phyloP scores from a whole-genome alignment of 108 stramenopile species.

The Fistulifera solaris region DNA sequence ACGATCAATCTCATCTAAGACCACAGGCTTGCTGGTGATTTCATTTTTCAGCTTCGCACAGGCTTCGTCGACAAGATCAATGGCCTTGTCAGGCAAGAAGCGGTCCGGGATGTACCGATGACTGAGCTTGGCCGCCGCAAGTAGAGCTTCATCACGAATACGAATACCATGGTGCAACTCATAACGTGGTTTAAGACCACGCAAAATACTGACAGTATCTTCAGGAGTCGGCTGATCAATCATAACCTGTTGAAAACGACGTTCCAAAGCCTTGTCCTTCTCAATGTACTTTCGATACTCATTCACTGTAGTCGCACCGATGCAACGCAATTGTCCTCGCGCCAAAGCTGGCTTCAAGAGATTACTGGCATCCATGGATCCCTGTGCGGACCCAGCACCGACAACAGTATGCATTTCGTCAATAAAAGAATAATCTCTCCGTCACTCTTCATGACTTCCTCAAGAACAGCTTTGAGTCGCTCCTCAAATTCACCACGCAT shows the following conservation, averaged over 20 bases:
- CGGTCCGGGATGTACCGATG: conserved; percentile 96
- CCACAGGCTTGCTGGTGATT: conserved; percentile 69
- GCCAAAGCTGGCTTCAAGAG: conserved; percentile 96
- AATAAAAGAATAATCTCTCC: conserved; percentile 97
- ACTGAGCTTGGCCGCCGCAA: conserved; percentile 94
- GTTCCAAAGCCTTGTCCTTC: conserved; percentile 97
- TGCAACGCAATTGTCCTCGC: conserved; percentile 93
- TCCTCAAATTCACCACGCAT: conserved; percentile 99
- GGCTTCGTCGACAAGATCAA: conserved; percentile 98
- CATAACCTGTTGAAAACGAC: conserved; percentile 97
- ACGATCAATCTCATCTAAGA: conserved; percentile 91
- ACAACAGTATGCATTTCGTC: conserved; percentile 99
- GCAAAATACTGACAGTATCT: conserved; percentile 95
- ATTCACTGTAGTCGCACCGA: conserved; percentile 96
- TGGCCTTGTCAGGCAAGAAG: conserved; percentile 70
- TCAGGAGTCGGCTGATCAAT: conserved; percentile 94
- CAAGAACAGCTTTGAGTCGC: conserved; percentile 96
- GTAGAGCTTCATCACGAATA: conserved; percentile 93
- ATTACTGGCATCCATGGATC: conserved; percentile 97
- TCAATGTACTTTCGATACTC: conserved; percentile 97
- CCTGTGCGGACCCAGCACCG: conserved; percentile 87
- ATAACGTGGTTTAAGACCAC: conserved; percentile 94
- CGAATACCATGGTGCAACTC: conserved; percentile 96
- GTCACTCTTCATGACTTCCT: conserved; percentile 90
- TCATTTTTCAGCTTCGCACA: conserved; percentile 87